Evolutionary conservation across 371 early-diverging fungal species (phyloP).

Genomic region (Lichtheimia ornata): DNA sequence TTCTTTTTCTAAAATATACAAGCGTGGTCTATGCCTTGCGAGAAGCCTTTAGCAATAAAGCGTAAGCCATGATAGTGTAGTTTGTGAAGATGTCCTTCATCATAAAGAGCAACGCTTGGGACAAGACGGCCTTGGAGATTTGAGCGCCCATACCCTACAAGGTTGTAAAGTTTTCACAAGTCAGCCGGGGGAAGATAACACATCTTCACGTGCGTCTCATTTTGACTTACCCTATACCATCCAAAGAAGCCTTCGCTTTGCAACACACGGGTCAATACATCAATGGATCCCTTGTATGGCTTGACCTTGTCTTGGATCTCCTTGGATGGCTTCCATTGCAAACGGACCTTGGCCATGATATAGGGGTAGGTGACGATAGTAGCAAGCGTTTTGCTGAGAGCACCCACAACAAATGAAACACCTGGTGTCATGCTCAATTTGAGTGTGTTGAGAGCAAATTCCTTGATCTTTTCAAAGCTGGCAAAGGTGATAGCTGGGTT

Average conservation of each 20-base stretch:
- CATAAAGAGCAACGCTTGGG: slow-evolving; percentile 93
- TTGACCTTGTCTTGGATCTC: slow-evolving; percentile 47
- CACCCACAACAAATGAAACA: slow-evolving; percentile 88
- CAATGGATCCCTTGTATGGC: slow-evolving; percentile 81
- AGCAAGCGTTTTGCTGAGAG: slow-evolving; percentile 90
- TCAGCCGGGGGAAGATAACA: background rate
- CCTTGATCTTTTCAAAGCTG: slow-evolving; percentile 90
- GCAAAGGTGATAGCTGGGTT: slow-evolving; percentile 98
- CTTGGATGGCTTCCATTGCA: slow-evolving; percentile 92
- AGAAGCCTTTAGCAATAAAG: slow-evolving; percentile 19
- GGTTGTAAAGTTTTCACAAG: background rate
- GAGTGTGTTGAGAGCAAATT: slow-evolving; percentile 46
- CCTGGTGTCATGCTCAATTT: slow-evolving; percentile 63
- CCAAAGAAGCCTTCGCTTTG: slow-evolving; percentile 83
- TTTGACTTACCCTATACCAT: slow-evolving; percentile 82
- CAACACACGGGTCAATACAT: slow-evolving; percentile 83
- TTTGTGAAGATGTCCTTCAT: slow-evolving; percentile 88
- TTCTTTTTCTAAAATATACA: no score
- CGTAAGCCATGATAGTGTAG: slow-evolving; percentile 61
- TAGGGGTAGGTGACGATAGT: slow-evolving; percentile 90
- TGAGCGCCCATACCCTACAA: slow-evolving; percentile 92
- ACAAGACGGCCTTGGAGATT: slow-evolving; percentile 94
- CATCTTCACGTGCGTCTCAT: no score
- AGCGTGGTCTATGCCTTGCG: slow-evolving; percentile 36
- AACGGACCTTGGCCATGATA: slow-evolving; percentile 96